Evolutionary conservation across 2,329 filamentous ascomycete species (phyloP).

Genomic region (Cordyceps cicadae): DNA sequence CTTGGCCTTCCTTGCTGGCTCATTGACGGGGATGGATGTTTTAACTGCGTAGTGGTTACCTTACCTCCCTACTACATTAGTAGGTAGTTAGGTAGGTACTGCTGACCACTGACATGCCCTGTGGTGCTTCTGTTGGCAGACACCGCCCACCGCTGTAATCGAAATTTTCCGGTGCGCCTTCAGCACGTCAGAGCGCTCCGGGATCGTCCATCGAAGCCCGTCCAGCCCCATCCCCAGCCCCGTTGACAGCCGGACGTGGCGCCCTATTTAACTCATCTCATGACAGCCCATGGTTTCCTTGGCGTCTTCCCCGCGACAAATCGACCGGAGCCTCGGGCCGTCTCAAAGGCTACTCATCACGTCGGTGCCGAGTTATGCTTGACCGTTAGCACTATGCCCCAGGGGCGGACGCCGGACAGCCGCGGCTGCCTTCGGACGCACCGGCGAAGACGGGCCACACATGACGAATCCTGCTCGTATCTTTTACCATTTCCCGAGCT

Average conservation of each 20-base stretch:
- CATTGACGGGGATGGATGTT: neutral
- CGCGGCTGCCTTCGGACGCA: neutral
- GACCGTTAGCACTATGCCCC: neutral
- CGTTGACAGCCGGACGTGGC: neutral
- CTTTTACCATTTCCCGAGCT: neutral
- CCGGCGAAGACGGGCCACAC: neutral
- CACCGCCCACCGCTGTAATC: neutral
- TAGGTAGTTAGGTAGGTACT: neutral
- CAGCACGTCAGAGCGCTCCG: neutral
- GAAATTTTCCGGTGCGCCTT: too few species aligned
- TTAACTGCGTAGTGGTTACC: too few species aligned
- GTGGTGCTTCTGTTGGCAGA: neutral
- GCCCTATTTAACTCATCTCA: neutral
- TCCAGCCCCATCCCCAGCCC: neutral
- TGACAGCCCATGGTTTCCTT: neutral
- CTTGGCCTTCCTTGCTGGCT: too few species aligned
- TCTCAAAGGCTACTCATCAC: neutral
- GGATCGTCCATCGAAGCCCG: neutral
- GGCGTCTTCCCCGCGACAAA: slow-evolving; percentile 1
- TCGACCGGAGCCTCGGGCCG: slow-evolving; percentile 9
- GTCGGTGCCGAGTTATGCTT: too few species aligned
- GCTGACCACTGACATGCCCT: neutral
- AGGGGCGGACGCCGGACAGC: neutral
- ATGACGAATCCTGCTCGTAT: slow-evolving; percentile 5
- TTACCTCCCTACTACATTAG: too few species aligned